phyloP scores from a whole-genome alignment of 805 yeast species.

The Phaffomyces antillensis region DNA sequence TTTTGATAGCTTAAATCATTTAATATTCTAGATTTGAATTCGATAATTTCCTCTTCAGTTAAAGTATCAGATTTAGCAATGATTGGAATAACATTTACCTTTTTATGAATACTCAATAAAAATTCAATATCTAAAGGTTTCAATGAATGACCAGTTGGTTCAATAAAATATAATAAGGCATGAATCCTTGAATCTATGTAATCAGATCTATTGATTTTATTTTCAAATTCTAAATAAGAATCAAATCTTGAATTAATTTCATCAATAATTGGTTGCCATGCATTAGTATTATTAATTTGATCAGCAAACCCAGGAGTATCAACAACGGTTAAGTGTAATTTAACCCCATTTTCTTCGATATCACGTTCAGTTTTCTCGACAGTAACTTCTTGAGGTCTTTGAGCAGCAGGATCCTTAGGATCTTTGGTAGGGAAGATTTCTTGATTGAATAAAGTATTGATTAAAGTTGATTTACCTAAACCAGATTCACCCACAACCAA shows the following conservation, averaged over 20 bases:
- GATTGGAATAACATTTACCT: constrained; percentile 89
- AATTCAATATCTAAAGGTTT: constrained; percentile 84
- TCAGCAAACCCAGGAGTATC: constrained; percentile 96
- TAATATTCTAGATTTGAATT: constrained; percentile 69
- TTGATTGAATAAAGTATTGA: constrained; percentile 81
- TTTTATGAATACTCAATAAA: constrained; percentile 81
- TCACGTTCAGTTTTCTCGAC: constrained; percentile 59
- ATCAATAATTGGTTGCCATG: constrained; percentile 88
- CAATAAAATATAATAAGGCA: constrained; percentile 88
- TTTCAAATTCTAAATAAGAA: constrained; percentile 82
- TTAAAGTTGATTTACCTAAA: constrained; percentile 85
- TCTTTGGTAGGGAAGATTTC: constrained; percentile 42
- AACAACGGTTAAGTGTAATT: constrained; percentile 72
- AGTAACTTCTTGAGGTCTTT: constrained; percentile 39
- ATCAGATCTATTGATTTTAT: constrained; percentile 65
- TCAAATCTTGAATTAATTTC: constrained; percentile 86
- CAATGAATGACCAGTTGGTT: constrained; percentile 94
- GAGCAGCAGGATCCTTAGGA: constrained; percentile 35
- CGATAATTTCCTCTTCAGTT: constrained; percentile 74
- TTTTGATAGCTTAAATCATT: constrained; percentile 71
- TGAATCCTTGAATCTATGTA: constrained; percentile 82
- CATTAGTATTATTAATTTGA: constrained; percentile 65
- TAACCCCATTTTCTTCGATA: constrained; percentile 91
- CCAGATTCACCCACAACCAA: constrained; percentile 92
- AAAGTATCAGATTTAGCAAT: constrained; percentile 93